Evolutionary conservation across 2,329 filamentous ascomycete genomes (phyloP).

Genomic region (Xylaria arbuscula): DNA sequence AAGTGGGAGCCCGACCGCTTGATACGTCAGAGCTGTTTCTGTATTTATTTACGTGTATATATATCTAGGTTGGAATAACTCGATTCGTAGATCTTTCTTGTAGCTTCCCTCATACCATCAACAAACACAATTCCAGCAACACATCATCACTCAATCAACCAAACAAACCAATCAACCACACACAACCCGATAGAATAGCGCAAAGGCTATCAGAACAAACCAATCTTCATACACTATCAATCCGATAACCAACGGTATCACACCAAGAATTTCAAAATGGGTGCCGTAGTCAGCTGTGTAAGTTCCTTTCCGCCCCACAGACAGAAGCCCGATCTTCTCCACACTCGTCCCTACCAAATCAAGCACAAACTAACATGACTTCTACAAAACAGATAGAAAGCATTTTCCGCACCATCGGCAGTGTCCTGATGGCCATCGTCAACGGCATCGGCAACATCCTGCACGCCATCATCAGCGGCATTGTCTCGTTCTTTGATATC

Average conservation of each 20-base stretch:
- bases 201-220: slow-evolving; percentile 17
- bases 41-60: not conserved
- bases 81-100: not conserved
- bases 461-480: slow-evolving; percentile 73
- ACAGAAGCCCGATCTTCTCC: not conserved
- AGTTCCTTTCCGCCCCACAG: slow-evolving; percentile 51
- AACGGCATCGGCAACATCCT: slow-evolving; percentile 73
- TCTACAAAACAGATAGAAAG: slow-evolving; percentile 62
- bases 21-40: slow-evolving; percentile 25
- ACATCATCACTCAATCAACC: too few species aligned
- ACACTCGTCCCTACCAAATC: not conserved
- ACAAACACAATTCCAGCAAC: too few species aligned
- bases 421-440: slow-evolving; percentile 74
- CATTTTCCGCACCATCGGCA: slow-evolving; percentile 72
- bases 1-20: not conserved
- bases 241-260: not conserved
- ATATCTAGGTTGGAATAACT: slow-evolving; percentile 29
- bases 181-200: slow-evolving; percentile 6
- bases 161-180: slow-evolving; percentile 12
- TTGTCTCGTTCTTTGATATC: slow-evolving; percentile 73
- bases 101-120: slow-evolving; percentile 12
- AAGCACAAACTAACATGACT: slow-evolving; percentile 38
- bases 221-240: slow-evolving; percentile 15
- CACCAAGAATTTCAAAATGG: slow-evolving; percentile 67
- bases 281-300: slow-evolving; percentile 87